Percentiles rank a stretch among this genome's conserved stretches.
These are phyloP conservation scores for Pythium sp. DNA, from an alignment of 352 stramenopile genomes.

Conservation along the genomic window DNA sequence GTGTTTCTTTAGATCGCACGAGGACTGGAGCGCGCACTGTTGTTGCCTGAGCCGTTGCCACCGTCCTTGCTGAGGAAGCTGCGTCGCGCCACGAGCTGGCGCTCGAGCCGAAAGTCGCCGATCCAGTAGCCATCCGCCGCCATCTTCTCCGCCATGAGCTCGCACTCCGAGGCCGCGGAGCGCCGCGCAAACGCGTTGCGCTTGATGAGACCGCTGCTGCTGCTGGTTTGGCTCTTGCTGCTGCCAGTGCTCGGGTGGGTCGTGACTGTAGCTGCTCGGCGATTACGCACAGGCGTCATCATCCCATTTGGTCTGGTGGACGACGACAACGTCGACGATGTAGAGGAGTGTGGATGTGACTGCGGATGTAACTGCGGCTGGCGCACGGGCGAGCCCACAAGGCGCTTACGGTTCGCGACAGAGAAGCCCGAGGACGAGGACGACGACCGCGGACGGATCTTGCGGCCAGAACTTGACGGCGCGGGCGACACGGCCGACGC, in stretches of 20 bases:
- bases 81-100: constrained; percentile 33
- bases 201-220: constrained; percentile 15
- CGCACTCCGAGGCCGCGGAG: constrained; percentile 31
- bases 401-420: constrained; percentile 13
- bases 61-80: constrained; percentile 11
- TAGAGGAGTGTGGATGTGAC: not conserved
- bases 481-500: not conserved
- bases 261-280: constrained; percentile 12
- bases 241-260: constrained; percentile 12
- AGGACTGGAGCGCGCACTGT: constrained; percentile 12
- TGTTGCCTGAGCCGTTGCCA: constrained; percentile 14
- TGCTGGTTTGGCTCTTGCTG: constrained; percentile 1
- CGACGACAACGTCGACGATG: not conserved
- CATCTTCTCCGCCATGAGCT: constrained; percentile 54
- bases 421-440: constrained; percentile 20
- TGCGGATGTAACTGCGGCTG: not conserved
- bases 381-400: not conserved
- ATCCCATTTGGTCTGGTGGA: too few relatives aligned
- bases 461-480: not conserved
- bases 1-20: not conserved
- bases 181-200: constrained; percentile 25
- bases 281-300: constrained; percentile 7
- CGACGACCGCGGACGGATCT: constrained; percentile 19
- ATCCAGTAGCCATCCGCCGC: constrained; percentile 79
- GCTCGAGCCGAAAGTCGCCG: constrained; percentile 59